Evolutionary conservation across 768 basidiomycete species (phyloP), one percentile per base, ranked within the genome.

Genomic region (Strobilomyces echinocephalus): DNA sequence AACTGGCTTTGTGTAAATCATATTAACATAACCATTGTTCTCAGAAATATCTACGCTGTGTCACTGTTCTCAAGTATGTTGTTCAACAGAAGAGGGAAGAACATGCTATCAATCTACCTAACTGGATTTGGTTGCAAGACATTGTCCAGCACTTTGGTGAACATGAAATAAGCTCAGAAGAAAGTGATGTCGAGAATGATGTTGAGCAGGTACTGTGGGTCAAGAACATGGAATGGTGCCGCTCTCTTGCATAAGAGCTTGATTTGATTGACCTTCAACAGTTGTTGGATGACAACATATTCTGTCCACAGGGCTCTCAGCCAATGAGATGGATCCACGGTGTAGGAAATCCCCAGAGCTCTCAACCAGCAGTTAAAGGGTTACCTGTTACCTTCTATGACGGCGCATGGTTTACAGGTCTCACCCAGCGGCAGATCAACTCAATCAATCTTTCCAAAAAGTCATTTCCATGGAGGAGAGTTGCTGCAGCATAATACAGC

Each of bases 111-210:
- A 12, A 49, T 39, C 5, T 34, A 24, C 24, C 24, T 24, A 24
- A 24, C 39, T 60, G 55, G 50, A n/a, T 33, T 3, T 60, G 55
- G 59, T 42, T 60, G 4, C 30, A 54, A 4, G 6, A 8, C 1
- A 24, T 57, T 4, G 8, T 60, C n/a, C 5, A 36, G n/a, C n/a
- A 8, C 3, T 50, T 60, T 36, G 53, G 55, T 0, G 52, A 61
- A 7, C n/a, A 55, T 15, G 54, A 52, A 1, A 56, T 59, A 54
- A 61, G 57, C 33, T 60, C 54, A 1, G 49, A 60, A 21, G 57
- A 60, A 8, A 60, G 57, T 8, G 8, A 30, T 5, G 7, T 49
- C 12, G 38, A 49, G 26, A 49, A 30, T 38, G 47, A 49, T 30
- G 26, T 49, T 16, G 47, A 49, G 26, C n/a, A n/a, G 14, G 26